Conservation (phyloP, 1,284 basidiomycete species). For the Pisolithus thermaeus region DNA sequence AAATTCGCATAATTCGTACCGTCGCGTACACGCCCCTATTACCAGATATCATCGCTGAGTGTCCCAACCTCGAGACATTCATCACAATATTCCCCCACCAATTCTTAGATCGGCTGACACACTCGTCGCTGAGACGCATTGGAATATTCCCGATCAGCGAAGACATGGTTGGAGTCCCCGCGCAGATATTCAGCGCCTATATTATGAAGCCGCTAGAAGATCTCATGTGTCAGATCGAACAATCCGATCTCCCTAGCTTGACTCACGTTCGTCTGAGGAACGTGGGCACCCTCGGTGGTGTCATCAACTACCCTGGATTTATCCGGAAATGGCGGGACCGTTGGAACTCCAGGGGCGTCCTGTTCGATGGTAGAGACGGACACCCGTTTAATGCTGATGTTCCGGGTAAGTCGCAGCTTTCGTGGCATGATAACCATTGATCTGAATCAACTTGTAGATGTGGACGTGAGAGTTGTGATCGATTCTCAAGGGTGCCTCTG, state of each 20-base stretch:
- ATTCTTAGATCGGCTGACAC: slow-evolving; percentile 23
- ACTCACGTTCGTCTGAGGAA: slow-evolving; percentile 35
- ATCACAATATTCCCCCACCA: slow-evolving; percentile 33
- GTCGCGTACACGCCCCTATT: slow-evolving; percentile 27
- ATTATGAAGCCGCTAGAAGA: slow-evolving; percentile 35
- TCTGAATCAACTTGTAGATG: too few species aligned
- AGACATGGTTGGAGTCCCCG: slow-evolving; percentile 23
- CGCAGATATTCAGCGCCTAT: slow-evolving; percentile 25
- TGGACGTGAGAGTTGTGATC: too few species aligned
- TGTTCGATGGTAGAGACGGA: slow-evolving; percentile 36
- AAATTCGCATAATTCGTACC: slow-evolving; percentile 35
- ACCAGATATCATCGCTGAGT: slow-evolving; percentile 30
- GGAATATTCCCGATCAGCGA: slow-evolving; percentile 30
- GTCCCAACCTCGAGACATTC: slow-evolving; percentile 34
- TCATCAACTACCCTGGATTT: slow-evolving; percentile 29
- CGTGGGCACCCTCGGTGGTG: slow-evolving; percentile 30
- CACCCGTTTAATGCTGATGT: slow-evolving; percentile 17
- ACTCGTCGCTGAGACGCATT: slow-evolving; percentile 25
- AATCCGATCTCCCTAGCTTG: slow-evolving; percentile 31
- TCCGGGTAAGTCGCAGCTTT: background rate
- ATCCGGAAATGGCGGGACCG: slow-evolving; percentile 32
- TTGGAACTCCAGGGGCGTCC: slow-evolving; percentile 32
- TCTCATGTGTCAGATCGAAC: slow-evolving; percentile 33
- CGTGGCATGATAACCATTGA: too few species aligned
- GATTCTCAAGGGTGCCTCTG: too few species aligned